phyloP scores from a whole-genome alignment of 768 basidiomycete genomes.

The Psilocybe tampanensis region DNA sequence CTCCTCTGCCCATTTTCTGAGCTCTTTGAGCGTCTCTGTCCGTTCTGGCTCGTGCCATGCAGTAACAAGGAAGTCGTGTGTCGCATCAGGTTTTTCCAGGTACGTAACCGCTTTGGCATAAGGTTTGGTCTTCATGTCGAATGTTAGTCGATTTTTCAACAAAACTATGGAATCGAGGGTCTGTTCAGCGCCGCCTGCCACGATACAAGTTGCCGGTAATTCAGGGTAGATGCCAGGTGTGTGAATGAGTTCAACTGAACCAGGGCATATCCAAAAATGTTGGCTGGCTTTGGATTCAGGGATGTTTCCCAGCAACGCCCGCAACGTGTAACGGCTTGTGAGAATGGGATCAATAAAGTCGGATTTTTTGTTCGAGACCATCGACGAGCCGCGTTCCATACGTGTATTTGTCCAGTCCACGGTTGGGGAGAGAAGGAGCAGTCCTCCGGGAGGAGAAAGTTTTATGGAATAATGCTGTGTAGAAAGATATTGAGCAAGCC shows the following conservation, averaged over 20 bases:
- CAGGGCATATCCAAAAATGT: not conserved
- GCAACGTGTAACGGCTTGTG: not conserved
- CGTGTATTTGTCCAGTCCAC: not conserved
- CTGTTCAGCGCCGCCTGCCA: slow-evolving; percentile 6
- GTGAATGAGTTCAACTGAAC: not conserved
- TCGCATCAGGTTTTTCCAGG: not conserved
- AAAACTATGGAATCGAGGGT: slow-evolving; percentile 3
- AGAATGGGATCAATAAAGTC: not conserved
- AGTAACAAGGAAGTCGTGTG: slow-evolving; percentile 3
- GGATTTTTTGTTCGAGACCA: not conserved
- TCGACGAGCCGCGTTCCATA: not conserved
- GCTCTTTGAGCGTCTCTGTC: not conserved
- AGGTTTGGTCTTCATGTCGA: not conserved
- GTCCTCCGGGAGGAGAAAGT: not conserved
- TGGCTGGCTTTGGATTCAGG: not conserved
- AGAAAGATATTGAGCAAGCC: slow-evolving; percentile 2
- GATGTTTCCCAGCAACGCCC: not conserved
- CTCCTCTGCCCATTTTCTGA: not conserved
- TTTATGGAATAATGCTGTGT: not conserved
- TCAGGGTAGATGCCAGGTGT: not conserved
- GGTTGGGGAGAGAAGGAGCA: slow-evolving; percentile 5
- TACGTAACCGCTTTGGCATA: not conserved
- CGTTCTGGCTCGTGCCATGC: not conserved
- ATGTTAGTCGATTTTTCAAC: not conserved
- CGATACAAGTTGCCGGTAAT: slow-evolving; percentile 2